Conservation (phyloP, 257 asterid species). For the Solanum pennellii region DNA sequence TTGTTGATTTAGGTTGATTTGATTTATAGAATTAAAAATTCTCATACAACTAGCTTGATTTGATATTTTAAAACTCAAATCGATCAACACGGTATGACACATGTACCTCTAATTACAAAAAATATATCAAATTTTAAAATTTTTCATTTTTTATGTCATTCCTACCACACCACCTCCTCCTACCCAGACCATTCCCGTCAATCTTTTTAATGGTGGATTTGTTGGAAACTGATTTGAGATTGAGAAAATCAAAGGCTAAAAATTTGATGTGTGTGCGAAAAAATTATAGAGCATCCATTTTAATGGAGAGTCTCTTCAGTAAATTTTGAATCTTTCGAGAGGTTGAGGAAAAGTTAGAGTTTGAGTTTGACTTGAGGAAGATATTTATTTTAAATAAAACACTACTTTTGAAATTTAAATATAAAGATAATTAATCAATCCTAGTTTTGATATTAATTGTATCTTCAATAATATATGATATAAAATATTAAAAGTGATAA, state of each 20-base stretch:
- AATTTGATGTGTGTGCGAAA: background rate
- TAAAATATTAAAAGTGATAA: background rate
- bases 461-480: too few relatives aligned
- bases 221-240: background rate
- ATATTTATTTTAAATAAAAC: too few relatives aligned
- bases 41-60: background rate
- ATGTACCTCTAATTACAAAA: too few relatives aligned
- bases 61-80: background rate
- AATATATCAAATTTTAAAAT: too few relatives aligned
- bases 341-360: background rate
- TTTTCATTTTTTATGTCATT: too few relatives aligned
- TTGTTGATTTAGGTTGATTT: background rate
- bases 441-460: too few relatives aligned
- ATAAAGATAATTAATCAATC: too few relatives aligned
- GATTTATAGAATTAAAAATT: too few relatives aligned
- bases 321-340: background rate
- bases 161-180: background rate
- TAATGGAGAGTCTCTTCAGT: too few relatives aligned
- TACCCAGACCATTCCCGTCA: too few relatives aligned
- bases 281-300: background rate
- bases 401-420: too few relatives aligned
- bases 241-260: background rate
- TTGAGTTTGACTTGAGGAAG: background rate
- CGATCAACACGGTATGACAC: background rate
- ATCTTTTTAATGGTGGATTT: background rate